Base-by-base conservation (phyloP, 1,139 yeast species). In the Barnettozyma hawaiiensis region DNA sequence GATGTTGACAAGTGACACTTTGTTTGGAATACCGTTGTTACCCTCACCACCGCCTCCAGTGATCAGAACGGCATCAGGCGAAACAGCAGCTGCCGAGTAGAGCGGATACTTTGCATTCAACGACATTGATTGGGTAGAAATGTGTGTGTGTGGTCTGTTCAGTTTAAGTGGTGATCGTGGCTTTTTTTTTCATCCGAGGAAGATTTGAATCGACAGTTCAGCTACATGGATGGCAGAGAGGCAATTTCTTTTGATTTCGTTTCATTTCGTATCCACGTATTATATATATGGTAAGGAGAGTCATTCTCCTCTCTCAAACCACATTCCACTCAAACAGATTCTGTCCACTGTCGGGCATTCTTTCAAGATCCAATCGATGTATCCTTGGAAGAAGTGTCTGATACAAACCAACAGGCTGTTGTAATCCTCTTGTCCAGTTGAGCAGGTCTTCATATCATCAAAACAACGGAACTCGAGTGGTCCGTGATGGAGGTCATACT, bases 31-130 rank as follows among this genome's bases (percentile, higher is more conserved):
- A 35, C 96, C 97, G 58, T 86, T 81, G 57, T 76, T 81, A 14
- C 95, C 95, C 62, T 86, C 95, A 31, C 97, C 97, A 31, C 97
- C 97, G 36, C 97, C 98, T 34, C 98, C 98, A 6, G 89, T 78
- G 23, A 84, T 85, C 41, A 89, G 63, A 28, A 89, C 62, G 4
- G 81, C 75, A 51, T 71, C 68, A 52, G 80, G 73, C 53, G 77
- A 71, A 42, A 81, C 69, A 60, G 86, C 90, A 50, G 76, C 75
- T 46, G 90, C 81, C 2, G 86, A 94, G 56, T 82, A 85, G 14
- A 87, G 73, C 1, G 98, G 97, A 58, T 84, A 87, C 4, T 85
- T 90, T 37, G 82, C 69, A 54, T 81, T 46, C 18, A 8, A 48
- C 22, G 14, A 50, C 46, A 16, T 32, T 31, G 21, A 24, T 23